Base-by-base conservation (phyloP, 164 flowering plant genomes). In the Cinnamomum micranthum region DNA sequence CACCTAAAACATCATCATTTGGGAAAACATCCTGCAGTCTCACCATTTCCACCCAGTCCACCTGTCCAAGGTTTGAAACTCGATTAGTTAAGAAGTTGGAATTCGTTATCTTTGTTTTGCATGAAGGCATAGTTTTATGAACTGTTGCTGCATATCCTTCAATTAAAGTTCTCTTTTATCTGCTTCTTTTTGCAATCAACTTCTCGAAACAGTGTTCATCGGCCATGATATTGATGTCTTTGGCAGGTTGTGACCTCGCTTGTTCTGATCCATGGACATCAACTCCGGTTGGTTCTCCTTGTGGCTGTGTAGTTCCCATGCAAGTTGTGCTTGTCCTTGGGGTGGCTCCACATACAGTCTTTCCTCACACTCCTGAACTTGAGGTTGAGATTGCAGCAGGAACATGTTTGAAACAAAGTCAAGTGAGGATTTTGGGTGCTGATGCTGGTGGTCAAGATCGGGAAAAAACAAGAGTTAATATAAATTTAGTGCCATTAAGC, bases 271-370 rank as follows among this genome's bases (percentile, higher is more conserved):
- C 98, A 25, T 84, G 87, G 28, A 89, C 97, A 67, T 72, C 94
- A 47, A 82, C 92, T 78, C 97, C 98, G 62, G 82, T 86, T 81
- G 95, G 93, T 73, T 90, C 99, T 72, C 96, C 98, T 50, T 95
- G 99, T 80, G 93, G 91, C 47, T 95, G 99, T 84, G 98, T 95
- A 13, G 77, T 89, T 60, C 98, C 99, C 47, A 92, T 95, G 90
- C 90, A 86, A 92, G 88, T 95, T 81, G 87, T 82, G 76, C 94
- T 95, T 81, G 84, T 87, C 35, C 85, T 94, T 13, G 87, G 87
- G 65, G 86, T 93, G 51, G 89, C 97, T 73, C 86, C 87, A 2
- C 88, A 79, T 86, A 80, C 88, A 52, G 75, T 95, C 71, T 95
- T 95, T 80, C 98, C 97, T 13, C 84, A 83, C 73, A 86, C 92